A percentile compares a stretch with the other conserved stretches of the same genome.
phyloP scores from a whole-genome alignment of 2,329 filamentous ascomycete species.

The Coniochaeta ligniaria region DNA sequence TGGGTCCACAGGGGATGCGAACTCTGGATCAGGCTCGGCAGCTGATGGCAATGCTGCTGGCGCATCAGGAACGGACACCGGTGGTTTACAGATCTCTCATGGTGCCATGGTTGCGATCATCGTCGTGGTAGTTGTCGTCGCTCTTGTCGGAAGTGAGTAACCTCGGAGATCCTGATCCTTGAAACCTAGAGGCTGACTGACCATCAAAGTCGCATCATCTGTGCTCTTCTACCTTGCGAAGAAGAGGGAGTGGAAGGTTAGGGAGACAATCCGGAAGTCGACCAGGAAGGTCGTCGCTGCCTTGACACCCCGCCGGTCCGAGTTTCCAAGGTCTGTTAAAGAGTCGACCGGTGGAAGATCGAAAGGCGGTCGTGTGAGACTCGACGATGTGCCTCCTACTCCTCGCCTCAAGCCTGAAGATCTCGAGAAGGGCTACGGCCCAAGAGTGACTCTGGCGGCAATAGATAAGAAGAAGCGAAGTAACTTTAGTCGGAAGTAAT shows the following conservation, averaged over 20 bases:
- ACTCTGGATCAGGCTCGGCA: conserved; percentile 13
- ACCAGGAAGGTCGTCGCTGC: conserved; percentile 54
- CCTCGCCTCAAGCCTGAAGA: conserved; percentile 47
- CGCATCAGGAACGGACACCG: conserved; percentile 52
- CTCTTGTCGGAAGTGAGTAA: conserved; percentile 58
- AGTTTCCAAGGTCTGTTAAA: conserved; percentile 54
- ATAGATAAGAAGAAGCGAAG: conserved; percentile 26
- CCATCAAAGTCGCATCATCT: conserved; percentile 49
- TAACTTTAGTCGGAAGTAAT: conserved; percentile 25
- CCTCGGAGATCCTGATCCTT: conserved; percentile 1
- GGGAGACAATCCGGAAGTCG: conserved; percentile 63
- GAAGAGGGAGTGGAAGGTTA: conserved; percentile 76
- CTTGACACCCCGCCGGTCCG: conserved; percentile 53
- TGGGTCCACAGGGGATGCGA: background rate
- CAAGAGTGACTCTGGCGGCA: background rate
- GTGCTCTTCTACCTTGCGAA: conserved; percentile 74
- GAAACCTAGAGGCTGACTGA: background rate
- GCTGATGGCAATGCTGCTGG: conserved; percentile 50
- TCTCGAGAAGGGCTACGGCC: conserved; percentile 48
- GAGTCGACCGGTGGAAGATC: conserved; percentile 19
- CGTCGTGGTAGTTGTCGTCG: conserved; percentile 59
- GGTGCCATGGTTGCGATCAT: conserved; percentile 70
- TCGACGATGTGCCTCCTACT: conserved; percentile 54
- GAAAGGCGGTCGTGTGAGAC: conserved; percentile 29
- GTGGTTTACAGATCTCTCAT: conserved; percentile 55